Evolutionary conservation across 2,329 filamentous ascomycete species (phyloP).

Genomic region (Parafenestella ontariensis): DNA sequence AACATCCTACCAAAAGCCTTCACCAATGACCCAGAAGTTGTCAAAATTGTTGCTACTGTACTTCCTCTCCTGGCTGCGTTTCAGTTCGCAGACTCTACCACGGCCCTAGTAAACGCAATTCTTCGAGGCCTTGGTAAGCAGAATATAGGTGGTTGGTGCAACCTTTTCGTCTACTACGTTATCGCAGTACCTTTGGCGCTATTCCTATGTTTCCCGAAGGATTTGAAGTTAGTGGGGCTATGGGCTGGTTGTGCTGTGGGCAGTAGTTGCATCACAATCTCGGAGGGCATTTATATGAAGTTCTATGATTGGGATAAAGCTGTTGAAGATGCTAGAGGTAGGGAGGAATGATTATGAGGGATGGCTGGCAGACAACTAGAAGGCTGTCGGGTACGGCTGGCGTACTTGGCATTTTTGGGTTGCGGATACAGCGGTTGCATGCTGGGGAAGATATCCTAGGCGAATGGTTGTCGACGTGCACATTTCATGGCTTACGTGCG

Average conservation of each 20-base stretch:
- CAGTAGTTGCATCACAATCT: conserved; percentile 41
- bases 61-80: conserved; percentile 48
- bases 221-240: conserved; percentile 45
- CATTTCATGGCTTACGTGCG: background rate
- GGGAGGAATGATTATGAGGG: conserved; percentile 27
- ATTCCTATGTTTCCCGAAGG: conserved; percentile 45
- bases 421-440: background rate
- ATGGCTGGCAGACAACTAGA: background rate
- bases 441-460: background rate
- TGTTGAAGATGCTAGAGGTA: conserved; percentile 37
- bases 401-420: background rate
- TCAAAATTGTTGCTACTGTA: conserved; percentile 40
- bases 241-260: conserved; percentile 49
- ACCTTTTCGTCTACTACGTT: conserved; percentile 48
- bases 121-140: conserved; percentile 49
- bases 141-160: conserved; percentile 49
- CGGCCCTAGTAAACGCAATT: conserved; percentile 47
- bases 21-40: conserved; percentile 45
- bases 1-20: conserved; percentile 45
- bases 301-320: conserved; percentile 41
- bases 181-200: conserved; percentile 48
- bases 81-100: conserved; percentile 48
- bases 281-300: conserved; percentile 42
- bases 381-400: background rate
- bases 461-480: background rate